Conservation (phyloP, 2,329 filamentous ascomycete species). For the Alternaria arbusti region DNA sequence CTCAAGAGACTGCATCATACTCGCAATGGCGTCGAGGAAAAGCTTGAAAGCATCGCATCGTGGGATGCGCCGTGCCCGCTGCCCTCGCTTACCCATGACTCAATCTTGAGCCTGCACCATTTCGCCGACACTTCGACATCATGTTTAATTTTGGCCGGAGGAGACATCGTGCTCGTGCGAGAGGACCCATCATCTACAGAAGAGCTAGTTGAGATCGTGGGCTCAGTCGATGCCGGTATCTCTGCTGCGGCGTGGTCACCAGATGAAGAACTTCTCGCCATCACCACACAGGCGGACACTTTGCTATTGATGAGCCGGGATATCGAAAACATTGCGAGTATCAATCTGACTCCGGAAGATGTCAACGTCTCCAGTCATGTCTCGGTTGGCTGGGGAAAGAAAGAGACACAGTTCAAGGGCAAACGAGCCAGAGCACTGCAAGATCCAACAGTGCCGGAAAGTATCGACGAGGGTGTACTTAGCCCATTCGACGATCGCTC, state of each 20-base stretch:
- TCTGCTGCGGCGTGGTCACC: conserved; percentile 90
- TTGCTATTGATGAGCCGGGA: conserved; percentile 90
- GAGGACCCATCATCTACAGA: conserved; percentile 71
- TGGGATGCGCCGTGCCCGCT: conserved; percentile 88
- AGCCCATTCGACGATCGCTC: conserved; percentile 75
- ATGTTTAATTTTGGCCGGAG: conserved; percentile 85
- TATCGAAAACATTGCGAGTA: conserved; percentile 83
- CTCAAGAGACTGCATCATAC: conserved; percentile 63
- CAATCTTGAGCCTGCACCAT: conserved; percentile 79
- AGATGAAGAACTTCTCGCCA: conserved; percentile 86
- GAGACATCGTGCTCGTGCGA: conserved; percentile 85
- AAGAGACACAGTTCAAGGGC: conserved; percentile 96
- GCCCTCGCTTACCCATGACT: conserved; percentile 76
- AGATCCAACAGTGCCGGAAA: conserved; percentile 94
- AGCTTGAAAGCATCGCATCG: conserved; percentile 67
- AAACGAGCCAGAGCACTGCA: conserved; percentile 83
- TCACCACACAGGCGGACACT: conserved; percentile 80
- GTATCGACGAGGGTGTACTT: conserved; percentile 80
- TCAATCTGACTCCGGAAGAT: conserved; percentile 75
- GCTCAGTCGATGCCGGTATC: conserved; percentile 91
- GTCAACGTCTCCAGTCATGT: conserved; percentile 90
- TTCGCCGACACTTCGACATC: conserved; percentile 79
- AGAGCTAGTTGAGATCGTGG: conserved; percentile 91
- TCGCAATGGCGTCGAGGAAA: conserved; percentile 49
- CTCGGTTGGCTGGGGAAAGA: conserved; percentile 97